Conservation (phyloP, 2,329 filamentous ascomycete species). For the Cadophora luteo-olivacea region DNA sequence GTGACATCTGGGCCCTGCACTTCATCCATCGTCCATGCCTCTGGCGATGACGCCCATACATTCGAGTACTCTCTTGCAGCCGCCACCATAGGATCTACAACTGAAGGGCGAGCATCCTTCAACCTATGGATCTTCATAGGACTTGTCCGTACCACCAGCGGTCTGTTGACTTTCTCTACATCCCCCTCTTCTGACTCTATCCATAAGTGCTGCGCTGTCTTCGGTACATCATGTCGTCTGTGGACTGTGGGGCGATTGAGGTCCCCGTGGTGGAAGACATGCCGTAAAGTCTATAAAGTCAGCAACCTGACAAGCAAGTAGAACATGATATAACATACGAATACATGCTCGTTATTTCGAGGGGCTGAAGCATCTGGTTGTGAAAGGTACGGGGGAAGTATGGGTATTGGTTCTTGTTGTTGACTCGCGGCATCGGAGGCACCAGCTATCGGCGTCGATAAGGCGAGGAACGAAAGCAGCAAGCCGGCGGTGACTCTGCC, state of each 20-base stretch:
- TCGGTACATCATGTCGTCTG: conserved; percentile 72
- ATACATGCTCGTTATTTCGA: conserved; percentile 57
- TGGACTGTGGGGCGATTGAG: conserved; percentile 80
- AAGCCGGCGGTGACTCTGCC: conserved; percentile 60
- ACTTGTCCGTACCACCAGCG: conserved; percentile 67
- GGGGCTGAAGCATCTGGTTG: conserved; percentile 54
- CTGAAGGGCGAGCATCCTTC: conserved; percentile 75
- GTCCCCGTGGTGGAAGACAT: conserved; percentile 92
- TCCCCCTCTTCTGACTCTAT: conserved; percentile 65
- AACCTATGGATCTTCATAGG: conserved; percentile 79
- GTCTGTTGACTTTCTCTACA: conserved; percentile 56
- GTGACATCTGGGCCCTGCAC: conserved; percentile 81
- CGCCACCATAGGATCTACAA: conserved; percentile 80
- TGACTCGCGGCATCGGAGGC: conserved; percentile 46
- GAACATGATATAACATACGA: conserved; percentile 50
- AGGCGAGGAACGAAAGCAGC: conserved; percentile 71
- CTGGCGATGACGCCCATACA: conserved; percentile 70
- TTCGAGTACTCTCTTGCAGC: conserved; percentile 73
- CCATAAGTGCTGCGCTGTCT: conserved; percentile 61
- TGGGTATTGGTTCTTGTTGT: conserved; percentile 47
- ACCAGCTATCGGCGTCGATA: conserved; percentile 54
- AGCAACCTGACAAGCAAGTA: conserved; percentile 19
- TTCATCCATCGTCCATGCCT: conserved; percentile 82
- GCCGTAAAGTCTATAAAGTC: conserved; percentile 67
- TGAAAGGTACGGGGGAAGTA: conserved; percentile 42